Evolutionary conservation across 495 filamentous ascomycete species (phyloP).

Genomic region (Hypoxylon trugodes): DNA sequence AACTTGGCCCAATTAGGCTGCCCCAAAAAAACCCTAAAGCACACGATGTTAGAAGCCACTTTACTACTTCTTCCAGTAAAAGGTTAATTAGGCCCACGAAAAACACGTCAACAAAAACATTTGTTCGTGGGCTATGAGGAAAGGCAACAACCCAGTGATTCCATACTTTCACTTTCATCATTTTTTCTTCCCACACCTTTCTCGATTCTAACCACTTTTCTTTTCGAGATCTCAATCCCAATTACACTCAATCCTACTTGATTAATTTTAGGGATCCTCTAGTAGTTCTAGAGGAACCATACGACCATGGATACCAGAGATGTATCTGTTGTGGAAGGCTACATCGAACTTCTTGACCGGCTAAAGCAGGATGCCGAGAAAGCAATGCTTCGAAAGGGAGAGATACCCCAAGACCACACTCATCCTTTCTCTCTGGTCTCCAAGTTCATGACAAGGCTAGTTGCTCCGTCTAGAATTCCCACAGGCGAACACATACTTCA

Average conservation of each 20-base stretch:
- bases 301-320: slow-evolving; percentile 12
- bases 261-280: not conserved
- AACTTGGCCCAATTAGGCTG: not conserved
- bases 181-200: not conserved
- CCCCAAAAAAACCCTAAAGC: not conserved
- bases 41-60: not conserved
- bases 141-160: not conserved
- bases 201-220: not conserved
- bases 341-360: not conserved
- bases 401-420: slow-evolving; percentile 27
- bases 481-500: not conserved
- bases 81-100: slow-evolving; percentile 1
- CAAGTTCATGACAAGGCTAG: slow-evolving; percentile 10
- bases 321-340: not conserved
- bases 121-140: not conserved
- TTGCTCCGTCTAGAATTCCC: not conserved
- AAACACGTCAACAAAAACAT: not conserved
- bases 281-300: not conserved
- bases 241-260: not conserved
- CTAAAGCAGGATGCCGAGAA: not conserved
- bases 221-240: no score
- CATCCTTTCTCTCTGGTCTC: not conserved
- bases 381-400: slow-evolving; percentile 23
- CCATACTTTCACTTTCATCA: not conserved
- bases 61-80: not conserved